Base-by-base conservation (phyloP, 1,284 basidiomycete genomes). In the Phellinidium pouzarii region DNA sequence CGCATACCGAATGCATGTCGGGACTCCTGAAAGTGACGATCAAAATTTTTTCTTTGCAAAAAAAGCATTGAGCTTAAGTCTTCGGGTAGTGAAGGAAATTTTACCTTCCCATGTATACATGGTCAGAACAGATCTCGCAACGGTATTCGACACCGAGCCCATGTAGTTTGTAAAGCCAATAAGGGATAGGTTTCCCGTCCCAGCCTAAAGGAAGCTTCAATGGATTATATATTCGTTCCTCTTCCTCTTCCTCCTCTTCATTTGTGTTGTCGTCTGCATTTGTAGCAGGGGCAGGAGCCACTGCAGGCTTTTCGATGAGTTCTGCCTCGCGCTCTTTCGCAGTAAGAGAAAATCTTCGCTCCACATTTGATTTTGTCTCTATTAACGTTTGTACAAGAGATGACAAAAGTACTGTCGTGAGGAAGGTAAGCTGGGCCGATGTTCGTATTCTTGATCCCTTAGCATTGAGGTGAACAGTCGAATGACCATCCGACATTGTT, bases 1-100 rank as follows among this genome's bases (percentile, higher is more conserved):
- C 94, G 85, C 93, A 99, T 97, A 26, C 95, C 96, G 61, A 98
- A 99, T 1, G 95, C 91, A 71, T 99, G 96, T 52, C 94, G 78
- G 36, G 91, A 89, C 75, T 99, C 96, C 78, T 91, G 87, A 72
- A 95, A 94, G 70, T 95, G 92, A 51, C 91, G 78, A 64, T 95
- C 92, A 62, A 94, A 95, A 68, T 94, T 94, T 80, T 94, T 94
- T 66, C 90, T 87, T 60, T 44, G 50, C 22, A 50, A 42, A 50
- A 51, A 23, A 50, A 61, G 54, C 47, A 43, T 29, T 29, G 22
- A 55, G 53, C 52, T 40, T 22, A 47, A 53, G 41, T 51, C 12
- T n/a, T n/a, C 14, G 31, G 2, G 7, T 14, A 7, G 11, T 34
- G 31, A 34, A 34, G 9, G 34, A 34, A 52, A 37, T 62, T 78